Evolutionary conservation across 2,329 filamentous ascomycete species (phyloP).

Genomic region (Colletotrichum filicis): DNA sequence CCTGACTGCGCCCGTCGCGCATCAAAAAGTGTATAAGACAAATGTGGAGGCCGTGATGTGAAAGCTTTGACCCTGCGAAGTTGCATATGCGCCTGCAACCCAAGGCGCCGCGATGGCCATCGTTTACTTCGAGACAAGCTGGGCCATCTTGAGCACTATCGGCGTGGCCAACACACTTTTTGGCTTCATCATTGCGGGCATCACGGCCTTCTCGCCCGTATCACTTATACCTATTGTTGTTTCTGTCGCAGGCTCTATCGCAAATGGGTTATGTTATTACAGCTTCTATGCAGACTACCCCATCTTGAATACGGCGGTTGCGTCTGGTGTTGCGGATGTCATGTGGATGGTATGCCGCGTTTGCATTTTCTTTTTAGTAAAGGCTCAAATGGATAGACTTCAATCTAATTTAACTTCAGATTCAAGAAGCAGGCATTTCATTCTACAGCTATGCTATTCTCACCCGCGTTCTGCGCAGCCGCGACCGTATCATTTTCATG

Average conservation of each 20-base stretch:
- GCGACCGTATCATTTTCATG: conserved; percentile 54
- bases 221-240: conserved; percentile 51
- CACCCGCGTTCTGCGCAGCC: conserved; percentile 57
- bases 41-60: not conserved
- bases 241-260: conserved; percentile 49
- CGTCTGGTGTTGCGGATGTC: conserved; percentile 51
- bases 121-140: conserved; percentile 54
- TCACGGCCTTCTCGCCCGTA: conserved; percentile 49
- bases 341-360: conserved; percentile 50
- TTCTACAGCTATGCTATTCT: conserved; percentile 64
- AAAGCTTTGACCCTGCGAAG: conserved; percentile 3
- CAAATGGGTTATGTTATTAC: conserved; percentile 55
- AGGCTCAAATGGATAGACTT: not conserved
- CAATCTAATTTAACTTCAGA: conserved; percentile 38
- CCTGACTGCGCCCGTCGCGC: not conserved
- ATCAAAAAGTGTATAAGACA: conserved; percentile 4
- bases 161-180: conserved; percentile 52
- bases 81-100: not conserved
- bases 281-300: conserved; percentile 48
- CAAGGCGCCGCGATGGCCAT: conserved; percentile 4
- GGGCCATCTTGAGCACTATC: conserved; percentile 56
- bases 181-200: conserved; percentile 50
- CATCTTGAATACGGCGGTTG: conserved; percentile 42
- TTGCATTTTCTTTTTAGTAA: conserved; percentile 1
- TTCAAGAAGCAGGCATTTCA: conserved; percentile 55